Base-by-base conservation (phyloP, 1,284 basidiomycete genomes). In the Mycosarcoma mackinlayi region DNA sequence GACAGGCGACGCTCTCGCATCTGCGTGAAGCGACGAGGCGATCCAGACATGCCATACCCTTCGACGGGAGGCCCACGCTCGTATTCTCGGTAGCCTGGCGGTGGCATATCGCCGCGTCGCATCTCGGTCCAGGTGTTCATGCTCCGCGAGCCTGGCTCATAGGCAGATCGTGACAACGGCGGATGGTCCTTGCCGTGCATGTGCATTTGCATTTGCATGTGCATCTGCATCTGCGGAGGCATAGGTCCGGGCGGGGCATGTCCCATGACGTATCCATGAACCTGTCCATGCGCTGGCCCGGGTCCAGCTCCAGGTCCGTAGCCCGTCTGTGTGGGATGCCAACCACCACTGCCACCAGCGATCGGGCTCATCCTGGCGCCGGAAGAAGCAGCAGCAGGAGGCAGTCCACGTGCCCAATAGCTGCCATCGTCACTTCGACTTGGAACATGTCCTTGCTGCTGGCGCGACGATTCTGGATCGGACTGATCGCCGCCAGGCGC, bases 81-180 rank as follows among this genome's bases (percentile, higher is more conserved):
- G 28, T 70, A 58, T n/a, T 64, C 60, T 28, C 56, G 50, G 19
- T 59, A 69, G 13, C 55, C 56, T 16, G 66, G 66, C 23, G 65
- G 65, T 28, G 59, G 58, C 58, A 63, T 60, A 34, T 64, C 55
- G 25, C 45, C 58, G n/a, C 58, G 62, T 4, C 62, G 58, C 58
- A 59, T 40, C 30, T 56, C 63, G 46, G 62, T 51, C 69, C 69
- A 72, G 16, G 63, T 56, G 28, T 50, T 66, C 69, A 67, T 63
- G 49, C 63, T 72, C n/a, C 72, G 72, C 9, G 72, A 70, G 4
- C 66, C 72, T 14, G 72, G 72, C 33, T 70, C 72, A 39, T 63
- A 74, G 4, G 72, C 72, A 3, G 72, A 74, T 10, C 67, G 62
- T 30, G 72, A 70, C 13, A 70, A 63, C 14, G 67, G 72, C 11